Conservation (phyloP, 2,329 filamentous ascomycete genomes). For the Trichoderma cornu-damae region DNA sequence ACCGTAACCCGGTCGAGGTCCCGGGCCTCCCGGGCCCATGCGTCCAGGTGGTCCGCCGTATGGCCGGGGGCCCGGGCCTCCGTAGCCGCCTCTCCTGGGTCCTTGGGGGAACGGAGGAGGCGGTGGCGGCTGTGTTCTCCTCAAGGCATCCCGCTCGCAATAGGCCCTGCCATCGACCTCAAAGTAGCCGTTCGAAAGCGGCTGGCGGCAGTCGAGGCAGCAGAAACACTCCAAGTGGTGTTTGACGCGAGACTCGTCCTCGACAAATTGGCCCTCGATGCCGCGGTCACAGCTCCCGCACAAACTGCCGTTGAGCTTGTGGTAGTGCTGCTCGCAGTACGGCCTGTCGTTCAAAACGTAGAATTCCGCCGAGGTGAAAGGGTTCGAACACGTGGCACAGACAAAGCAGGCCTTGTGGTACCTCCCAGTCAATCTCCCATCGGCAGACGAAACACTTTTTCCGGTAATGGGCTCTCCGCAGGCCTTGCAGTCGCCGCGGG, state of each 20-base stretch:
- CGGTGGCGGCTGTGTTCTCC: slow-evolving; percentile 39
- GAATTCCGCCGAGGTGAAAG: slow-evolving; percentile 84
- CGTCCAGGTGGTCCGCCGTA: slow-evolving; percentile 21
- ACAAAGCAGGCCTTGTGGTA: slow-evolving; percentile 96
- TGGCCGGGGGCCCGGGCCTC: slow-evolving; percentile 13
- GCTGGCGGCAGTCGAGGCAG: slow-evolving; percentile 70
- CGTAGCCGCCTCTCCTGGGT: slow-evolving; percentile 7
- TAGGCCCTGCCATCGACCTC: slow-evolving; percentile 76
- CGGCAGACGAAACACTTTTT: slow-evolving; percentile 90
- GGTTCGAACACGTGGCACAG: slow-evolving; percentile 73
- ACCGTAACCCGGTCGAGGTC: slow-evolving; percentile 18
- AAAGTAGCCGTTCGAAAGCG: slow-evolving; percentile 81
- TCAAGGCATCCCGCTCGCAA: slow-evolving; percentile 81
- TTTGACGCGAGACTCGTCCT: slow-evolving; percentile 71
- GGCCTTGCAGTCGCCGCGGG: slow-evolving; percentile 75
- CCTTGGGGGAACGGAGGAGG: background rate
- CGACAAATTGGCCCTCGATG: slow-evolving; percentile 90
- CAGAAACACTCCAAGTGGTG: slow-evolving; percentile 85
- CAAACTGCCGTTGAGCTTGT: slow-evolving; percentile 80
- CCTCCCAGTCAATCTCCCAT: slow-evolving; percentile 83
- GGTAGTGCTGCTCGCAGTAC: slow-evolving; percentile 90
- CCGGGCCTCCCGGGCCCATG: slow-evolving; percentile 20
- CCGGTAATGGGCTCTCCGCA: slow-evolving; percentile 75
- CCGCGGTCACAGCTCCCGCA: slow-evolving; percentile 75
- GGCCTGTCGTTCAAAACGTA: slow-evolving; percentile 85